phyloP scores from a whole-genome alignment of 352 stramenopile species.

The Phytophthora pinifolia region DNA sequence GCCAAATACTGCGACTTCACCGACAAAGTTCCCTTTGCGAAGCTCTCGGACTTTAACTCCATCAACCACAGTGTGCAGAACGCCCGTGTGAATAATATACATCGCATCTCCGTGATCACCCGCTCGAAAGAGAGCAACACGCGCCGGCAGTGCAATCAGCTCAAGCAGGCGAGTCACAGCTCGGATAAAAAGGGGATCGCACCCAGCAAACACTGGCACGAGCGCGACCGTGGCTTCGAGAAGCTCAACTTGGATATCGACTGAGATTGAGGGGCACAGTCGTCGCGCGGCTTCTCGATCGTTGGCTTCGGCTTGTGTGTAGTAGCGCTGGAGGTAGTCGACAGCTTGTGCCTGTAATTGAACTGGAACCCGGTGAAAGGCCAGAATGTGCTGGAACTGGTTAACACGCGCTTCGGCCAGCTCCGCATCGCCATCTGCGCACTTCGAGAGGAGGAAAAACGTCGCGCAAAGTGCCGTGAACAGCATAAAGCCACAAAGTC shows the following conservation, averaged over 20 bases:
- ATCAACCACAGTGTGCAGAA: slow-evolving; percentile 59
- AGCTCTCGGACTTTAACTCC: slow-evolving; percentile 70
- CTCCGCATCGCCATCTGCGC: slow-evolving; percentile 54
- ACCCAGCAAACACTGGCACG: slow-evolving; percentile 64
- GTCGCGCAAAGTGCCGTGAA: slow-evolving; percentile 76
- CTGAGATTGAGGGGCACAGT: slow-evolving; percentile 67
- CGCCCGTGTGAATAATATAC: slow-evolving; percentile 68
- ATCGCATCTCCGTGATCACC: slow-evolving; percentile 71
- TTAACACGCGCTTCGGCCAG: slow-evolving; percentile 60
- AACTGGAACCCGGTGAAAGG: slow-evolving; percentile 59
- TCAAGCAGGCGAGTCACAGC: slow-evolving; percentile 60
- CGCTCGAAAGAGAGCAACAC: slow-evolving; percentile 53
- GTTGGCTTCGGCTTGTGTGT: slow-evolving; percentile 62
- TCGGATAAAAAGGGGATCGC: slow-evolving; percentile 57
- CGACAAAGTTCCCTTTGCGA: slow-evolving; percentile 66
- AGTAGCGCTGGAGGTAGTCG: slow-evolving; percentile 68
- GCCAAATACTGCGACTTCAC: slow-evolving; percentile 67
- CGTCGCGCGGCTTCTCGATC: slow-evolving; percentile 59
- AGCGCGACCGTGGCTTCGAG: slow-evolving; percentile 47
- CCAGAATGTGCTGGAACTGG: slow-evolving; percentile 67
- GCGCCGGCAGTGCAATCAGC: slow-evolving; percentile 50
- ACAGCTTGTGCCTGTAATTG: slow-evolving; percentile 53
- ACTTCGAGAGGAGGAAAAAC: slow-evolving; percentile 77
- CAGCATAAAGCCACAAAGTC: slow-evolving; percentile 58
- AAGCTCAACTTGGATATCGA: slow-evolving; percentile 71